A percentile compares a stretch with the other conserved stretches of the same genome.
Evolutionary conservation across 179 eudicot genomes (phyloP).

Genomic region (Beta corolliflora): DNA sequence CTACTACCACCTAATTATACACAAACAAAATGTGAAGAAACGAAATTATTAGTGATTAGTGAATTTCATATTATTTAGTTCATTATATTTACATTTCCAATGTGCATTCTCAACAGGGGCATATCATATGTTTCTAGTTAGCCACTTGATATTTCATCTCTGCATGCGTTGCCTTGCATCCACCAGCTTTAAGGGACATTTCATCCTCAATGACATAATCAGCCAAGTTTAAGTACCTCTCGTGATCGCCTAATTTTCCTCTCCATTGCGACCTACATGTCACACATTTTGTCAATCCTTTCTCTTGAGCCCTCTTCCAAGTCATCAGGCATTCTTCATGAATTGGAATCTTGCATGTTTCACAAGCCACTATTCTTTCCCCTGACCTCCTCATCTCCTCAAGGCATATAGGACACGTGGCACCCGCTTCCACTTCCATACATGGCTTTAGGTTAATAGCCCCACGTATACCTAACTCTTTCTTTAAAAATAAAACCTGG

Average conservation of each 20-base stretch:
- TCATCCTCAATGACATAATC: constrained; percentile 42
- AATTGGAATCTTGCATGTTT: constrained; percentile 63
- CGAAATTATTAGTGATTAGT: too few relatives aligned
- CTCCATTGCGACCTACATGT: constrained; percentile 79
- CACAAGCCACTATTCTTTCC: constrained; percentile 62
- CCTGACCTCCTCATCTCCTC: constrained; percentile 53
- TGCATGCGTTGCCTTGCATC: background rate
- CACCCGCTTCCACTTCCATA: constrained; percentile 43
- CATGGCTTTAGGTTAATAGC: constrained; percentile 20
- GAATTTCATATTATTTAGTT: background rate
- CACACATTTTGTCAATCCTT: constrained; percentile 69
- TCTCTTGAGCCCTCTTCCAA: constrained; percentile 68
- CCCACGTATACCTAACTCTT: constrained; percentile 24
- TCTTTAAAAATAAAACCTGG: constrained; percentile 36
- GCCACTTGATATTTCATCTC: background rate
- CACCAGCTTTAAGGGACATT: background rate
- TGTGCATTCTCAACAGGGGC: background rate
- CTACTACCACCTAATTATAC: background rate
- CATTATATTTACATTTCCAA: background rate
- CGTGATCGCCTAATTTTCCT: constrained; percentile 34
- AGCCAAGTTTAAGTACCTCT: constrained; percentile 62
- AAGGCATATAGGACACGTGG: constrained; percentile 71
- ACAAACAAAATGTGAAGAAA: too few relatives aligned
- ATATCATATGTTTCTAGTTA: background rate
- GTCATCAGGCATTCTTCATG: constrained; percentile 77